Percentiles rank a stretch among this genome's conserved stretches.
Conservation (phyloP, 2,329 filamentous ascomycete genomes). For the Hortaea werneckii region DNA sequence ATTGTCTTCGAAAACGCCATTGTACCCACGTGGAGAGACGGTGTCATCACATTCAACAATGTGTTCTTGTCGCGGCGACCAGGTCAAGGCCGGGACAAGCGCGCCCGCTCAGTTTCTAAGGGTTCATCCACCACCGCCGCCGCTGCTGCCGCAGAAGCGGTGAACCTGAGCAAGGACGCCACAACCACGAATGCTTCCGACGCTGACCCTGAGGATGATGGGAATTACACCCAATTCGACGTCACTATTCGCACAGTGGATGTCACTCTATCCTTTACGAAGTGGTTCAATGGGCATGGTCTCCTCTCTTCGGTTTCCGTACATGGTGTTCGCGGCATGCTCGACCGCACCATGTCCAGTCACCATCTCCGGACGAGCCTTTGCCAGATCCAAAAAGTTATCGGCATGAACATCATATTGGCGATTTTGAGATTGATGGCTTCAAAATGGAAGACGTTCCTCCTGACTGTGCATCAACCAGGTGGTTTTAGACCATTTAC, state of each 20-base stretch:
- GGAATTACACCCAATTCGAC: constrained; percentile 97
- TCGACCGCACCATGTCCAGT: constrained; percentile 76
- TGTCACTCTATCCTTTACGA: constrained; percentile 91
- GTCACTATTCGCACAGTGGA: constrained; percentile 91
- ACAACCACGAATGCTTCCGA: constrained; percentile 26
- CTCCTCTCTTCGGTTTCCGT: constrained; percentile 86
- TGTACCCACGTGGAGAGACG: constrained; percentile 88
- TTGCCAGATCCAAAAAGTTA: constrained; percentile 74
- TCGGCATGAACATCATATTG: constrained; percentile 75
- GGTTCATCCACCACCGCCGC: constrained; percentile 78
- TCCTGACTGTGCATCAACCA: constrained; percentile 87
- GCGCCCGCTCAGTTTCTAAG: constrained; percentile 59
- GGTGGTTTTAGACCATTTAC: constrained; percentile 86
- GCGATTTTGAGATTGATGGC: constrained; percentile 92
- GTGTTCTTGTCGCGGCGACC: constrained; percentile 90
- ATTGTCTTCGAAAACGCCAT: constrained; percentile 97
- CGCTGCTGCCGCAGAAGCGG: constrained; percentile 65
- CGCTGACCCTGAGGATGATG: constrained; percentile 62
- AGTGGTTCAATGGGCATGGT: constrained; percentile 97
- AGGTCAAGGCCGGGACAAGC: constrained; percentile 56
- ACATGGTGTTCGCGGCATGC: constrained; percentile 81
- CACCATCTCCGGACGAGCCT: constrained; percentile 43
- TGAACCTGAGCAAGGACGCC: constrained; percentile 38
- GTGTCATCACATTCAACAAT: constrained; percentile 92
- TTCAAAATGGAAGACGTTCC: constrained; percentile 90